phyloP scores from a whole-genome alignment of 148 eudicot species.

The Camellia lanceoleosa region DNA sequence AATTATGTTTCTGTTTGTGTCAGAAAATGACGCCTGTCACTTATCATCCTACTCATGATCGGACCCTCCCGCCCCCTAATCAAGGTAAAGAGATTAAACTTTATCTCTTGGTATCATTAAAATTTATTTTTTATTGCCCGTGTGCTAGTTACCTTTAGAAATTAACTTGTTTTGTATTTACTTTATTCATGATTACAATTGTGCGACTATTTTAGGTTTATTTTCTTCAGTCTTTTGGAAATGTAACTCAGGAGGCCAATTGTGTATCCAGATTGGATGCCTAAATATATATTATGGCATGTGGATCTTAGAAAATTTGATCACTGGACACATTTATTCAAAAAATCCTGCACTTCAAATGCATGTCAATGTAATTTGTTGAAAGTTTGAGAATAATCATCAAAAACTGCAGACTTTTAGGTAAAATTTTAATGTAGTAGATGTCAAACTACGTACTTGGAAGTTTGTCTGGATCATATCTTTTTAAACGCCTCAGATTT shows the following conservation, averaged over 20 bases:
- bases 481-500: neutral
- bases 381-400: constrained; percentile 1
- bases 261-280: neutral
- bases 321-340: neutral
- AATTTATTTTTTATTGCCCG: neutral
- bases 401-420: neutral
- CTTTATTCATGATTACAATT: neutral
- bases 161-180: neutral
- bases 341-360: neutral
- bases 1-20: constrained; percentile 11
- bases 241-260: neutral
- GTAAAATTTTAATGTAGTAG: neutral
- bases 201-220: too few species aligned
- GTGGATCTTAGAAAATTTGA: constrained; percentile 11
- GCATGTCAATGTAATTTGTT: neutral
- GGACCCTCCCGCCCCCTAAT: constrained; percentile 77
- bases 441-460: neutral
- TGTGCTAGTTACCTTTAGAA: neutral
- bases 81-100: constrained; percentile 46
- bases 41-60: constrained; percentile 78
- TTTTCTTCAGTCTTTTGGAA: neutral
- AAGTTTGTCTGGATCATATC: neutral
- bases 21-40: constrained; percentile 65
- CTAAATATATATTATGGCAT: neutral
- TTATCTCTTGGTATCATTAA: neutral